These are phyloP conservation scores for Aspergillus egyptiacus DNA, from an alignment of 495 filamentous ascomycete genomes.

Conservation along the genomic window DNA sequence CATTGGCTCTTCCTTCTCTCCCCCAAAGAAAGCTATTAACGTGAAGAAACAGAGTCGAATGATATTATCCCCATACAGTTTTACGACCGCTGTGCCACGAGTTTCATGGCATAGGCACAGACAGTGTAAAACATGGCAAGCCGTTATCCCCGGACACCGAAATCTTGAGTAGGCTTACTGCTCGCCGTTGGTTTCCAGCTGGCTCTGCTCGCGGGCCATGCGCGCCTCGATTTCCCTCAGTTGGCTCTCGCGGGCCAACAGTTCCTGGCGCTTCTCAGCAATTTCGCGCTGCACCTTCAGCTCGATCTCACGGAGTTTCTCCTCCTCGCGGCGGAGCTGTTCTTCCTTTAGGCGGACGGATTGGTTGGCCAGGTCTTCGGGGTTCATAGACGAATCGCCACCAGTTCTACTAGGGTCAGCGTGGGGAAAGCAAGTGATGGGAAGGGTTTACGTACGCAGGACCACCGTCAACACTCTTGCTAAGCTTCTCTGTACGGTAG, in stretches of 20 bases:
- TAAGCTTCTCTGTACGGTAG: constrained; percentile 99
- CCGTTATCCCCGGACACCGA: constrained; percentile 21
- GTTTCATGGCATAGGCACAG: constrained; percentile 40
- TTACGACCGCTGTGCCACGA: constrained; percentile 37
- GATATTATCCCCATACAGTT: constrained; percentile 44
- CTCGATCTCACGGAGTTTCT: constrained; percentile 98
- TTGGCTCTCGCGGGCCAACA: constrained; percentile 95
- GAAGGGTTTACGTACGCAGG: constrained; percentile 60
- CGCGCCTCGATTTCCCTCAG: constrained; percentile 88
- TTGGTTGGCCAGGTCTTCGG: constrained; percentile 92
- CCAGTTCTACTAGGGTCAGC: not conserved
- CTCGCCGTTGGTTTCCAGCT: constrained; percentile 43
- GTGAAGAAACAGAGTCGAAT: constrained; percentile 42
- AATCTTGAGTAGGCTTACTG: constrained; percentile 19
- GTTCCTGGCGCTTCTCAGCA: constrained; percentile 98
- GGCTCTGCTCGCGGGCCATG: constrained; percentile 65
- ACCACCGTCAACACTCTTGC: constrained; percentile 94
- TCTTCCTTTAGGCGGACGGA: constrained; percentile 98
- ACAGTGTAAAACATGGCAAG: constrained; percentile 32
- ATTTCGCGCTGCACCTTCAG: constrained; percentile 99
- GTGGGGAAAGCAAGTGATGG: not conserved
- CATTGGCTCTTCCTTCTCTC: constrained; percentile 21
- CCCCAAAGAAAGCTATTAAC: constrained; percentile 42
- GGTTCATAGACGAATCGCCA: constrained; percentile 84
- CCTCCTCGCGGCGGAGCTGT: constrained; percentile 96